Percentiles rank a stretch among this genome's conserved stretches.
Evolutionary conservation across 257 asterid genomes (phyloP).

Genomic region (Nicotiana knightiana): DNA sequence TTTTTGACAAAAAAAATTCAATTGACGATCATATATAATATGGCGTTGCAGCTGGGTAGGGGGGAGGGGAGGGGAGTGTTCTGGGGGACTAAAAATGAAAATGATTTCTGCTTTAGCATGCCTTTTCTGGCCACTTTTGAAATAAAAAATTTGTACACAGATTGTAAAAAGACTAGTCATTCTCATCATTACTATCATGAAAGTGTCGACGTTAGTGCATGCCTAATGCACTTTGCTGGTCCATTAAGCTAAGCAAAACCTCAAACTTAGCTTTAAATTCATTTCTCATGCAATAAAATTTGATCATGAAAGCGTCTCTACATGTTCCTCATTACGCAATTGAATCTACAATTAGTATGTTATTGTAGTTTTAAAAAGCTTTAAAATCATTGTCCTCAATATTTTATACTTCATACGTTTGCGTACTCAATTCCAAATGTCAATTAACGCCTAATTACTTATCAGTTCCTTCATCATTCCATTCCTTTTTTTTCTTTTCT

Average conservation of each 20-base stretch:
- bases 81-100: background rate
- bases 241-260: constrained; percentile 37
- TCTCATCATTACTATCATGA: constrained; percentile 9
- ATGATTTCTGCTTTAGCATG: constrained; percentile 20
- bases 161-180: background rate
- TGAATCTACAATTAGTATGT: background rate
- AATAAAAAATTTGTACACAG: constrained; percentile 4
- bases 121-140: constrained; percentile 6
- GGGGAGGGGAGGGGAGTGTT: background rate
- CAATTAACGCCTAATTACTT: background rate
- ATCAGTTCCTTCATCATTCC: background rate
- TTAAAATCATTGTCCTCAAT: background rate
- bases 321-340: background rate
- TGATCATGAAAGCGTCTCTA: background rate
- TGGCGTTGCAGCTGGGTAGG: background rate
- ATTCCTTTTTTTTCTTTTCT: background rate
- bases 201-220: background rate
- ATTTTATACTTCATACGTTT: background rate
- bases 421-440: background rate
- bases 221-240: constrained; percentile 24
- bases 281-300: constrained; percentile 1
- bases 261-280: background rate
- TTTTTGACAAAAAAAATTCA: background rate
- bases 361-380: background rate
- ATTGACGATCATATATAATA: background rate